phyloP scores from a whole-genome alignment of 106 monocot genomes.

The Platanthera guangdongensis region DNA sequence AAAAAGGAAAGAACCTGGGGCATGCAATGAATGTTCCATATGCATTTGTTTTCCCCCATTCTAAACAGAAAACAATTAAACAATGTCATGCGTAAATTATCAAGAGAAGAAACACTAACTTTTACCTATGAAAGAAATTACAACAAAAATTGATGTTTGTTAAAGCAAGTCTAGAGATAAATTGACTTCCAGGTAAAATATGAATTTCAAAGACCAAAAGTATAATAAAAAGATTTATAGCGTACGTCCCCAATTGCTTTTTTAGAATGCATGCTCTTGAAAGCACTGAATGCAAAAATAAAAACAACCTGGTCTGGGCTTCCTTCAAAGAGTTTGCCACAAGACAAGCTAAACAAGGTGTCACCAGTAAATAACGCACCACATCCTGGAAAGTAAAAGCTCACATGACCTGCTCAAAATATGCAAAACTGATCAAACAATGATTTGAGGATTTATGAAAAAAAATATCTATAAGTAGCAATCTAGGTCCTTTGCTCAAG shows the following conservation, averaged over 20 bases:
- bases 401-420: constrained; percentile 69
- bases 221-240: neutral
- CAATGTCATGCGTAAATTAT: neutral
- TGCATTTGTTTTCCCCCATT: too few species aligned
- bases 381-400: constrained; percentile 82
- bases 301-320: constrained; percentile 65
- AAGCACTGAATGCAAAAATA: neutral
- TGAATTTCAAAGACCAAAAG: neutral
- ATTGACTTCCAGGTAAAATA: neutral
- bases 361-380: constrained; percentile 87
- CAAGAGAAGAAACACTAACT: neutral
- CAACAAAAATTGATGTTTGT: neutral
- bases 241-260: neutral
- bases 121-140: neutral
- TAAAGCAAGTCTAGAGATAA: neutral
- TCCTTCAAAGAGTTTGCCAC: constrained; percentile 98
- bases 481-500: neutral
- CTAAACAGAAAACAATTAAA: too few species aligned
- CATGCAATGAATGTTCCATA: too few species aligned
- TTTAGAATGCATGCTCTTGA: neutral
- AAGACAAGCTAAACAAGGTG: constrained; percentile 90
- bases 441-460: neutral
- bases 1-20: too few species aligned
- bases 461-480: neutral
- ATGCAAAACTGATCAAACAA: neutral